phyloP scores from a whole-genome alignment of 306 rosid genomes.

The Acacia confusa region DNA sequence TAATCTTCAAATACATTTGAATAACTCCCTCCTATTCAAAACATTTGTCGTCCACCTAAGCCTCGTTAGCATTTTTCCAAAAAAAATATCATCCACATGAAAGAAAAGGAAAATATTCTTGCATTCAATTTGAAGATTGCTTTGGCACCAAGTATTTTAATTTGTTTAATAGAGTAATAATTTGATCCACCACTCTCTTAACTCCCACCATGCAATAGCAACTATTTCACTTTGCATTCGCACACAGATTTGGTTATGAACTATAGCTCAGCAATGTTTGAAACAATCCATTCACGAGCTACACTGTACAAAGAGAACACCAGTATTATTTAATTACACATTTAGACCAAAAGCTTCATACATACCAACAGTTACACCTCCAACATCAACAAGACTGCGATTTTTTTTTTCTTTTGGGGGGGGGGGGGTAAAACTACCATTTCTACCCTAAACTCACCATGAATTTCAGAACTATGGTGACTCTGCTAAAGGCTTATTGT shows the following conservation, averaged over 20 bases:
- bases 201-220: background rate
- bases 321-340: slow-evolving; percentile 42
- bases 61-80: background rate
- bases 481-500: slow-evolving; percentile 22
- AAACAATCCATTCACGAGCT: background rate
- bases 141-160: background rate
- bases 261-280: background rate
- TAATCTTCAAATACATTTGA: background rate
- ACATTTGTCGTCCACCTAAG: background rate
- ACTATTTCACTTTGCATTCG: too few species aligned
- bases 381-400: background rate
- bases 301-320: background rate
- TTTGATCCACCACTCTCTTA: too few species aligned
- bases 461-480: slow-evolving; percentile 16
- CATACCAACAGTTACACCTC: background rate
- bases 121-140: background rate
- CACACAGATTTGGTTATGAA: background rate
- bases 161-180: too few species aligned
- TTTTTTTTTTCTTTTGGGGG: background rate
- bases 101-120: background rate
- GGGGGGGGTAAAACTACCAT: background rate
- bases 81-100: too few species aligned
- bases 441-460: background rate
- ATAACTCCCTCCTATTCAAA: background rate
- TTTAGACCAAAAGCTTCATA: background rate